These are phyloP conservation scores for Yamagishiella unicocca DNA, from an alignment of 139 green algal species.

Conservation along the genomic window DNA sequence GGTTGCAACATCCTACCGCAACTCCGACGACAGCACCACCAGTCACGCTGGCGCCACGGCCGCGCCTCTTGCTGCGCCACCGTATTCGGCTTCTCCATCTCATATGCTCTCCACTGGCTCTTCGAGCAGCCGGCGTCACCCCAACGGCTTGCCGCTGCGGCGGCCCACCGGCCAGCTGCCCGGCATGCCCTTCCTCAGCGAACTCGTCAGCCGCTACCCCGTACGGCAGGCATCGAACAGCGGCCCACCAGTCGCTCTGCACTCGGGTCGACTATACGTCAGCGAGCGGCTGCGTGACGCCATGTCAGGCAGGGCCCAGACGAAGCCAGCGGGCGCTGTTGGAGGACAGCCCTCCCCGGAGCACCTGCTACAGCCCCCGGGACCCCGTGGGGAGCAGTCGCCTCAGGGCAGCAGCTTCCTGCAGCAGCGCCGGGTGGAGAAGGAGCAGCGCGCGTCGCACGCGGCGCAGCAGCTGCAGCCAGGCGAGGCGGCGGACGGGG, in stretches of 20 bases:
- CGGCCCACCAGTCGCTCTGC: neutral
- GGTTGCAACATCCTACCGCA: too few species aligned
- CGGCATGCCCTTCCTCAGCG: neutral
- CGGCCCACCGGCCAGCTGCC: neutral
- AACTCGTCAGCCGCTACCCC: slow-evolving; percentile 17
- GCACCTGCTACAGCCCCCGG: too few species aligned
- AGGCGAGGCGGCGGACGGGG: neutral
- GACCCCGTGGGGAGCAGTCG: too few species aligned
- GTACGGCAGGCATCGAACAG: neutral
- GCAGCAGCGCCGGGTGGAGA: slow-evolving; percentile 3
- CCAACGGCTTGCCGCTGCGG: slow-evolving; percentile 14
- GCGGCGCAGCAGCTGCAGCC: neutral
- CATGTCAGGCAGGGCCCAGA: neutral
- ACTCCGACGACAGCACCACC: too few species aligned
- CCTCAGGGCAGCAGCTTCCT: neutral
- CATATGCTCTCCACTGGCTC: neutral
- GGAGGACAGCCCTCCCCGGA: too few species aligned
- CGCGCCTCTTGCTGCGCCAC: too few species aligned
- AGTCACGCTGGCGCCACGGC: too few species aligned
- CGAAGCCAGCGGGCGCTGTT: neutral
- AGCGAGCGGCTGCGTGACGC: slow-evolving; percentile 11
- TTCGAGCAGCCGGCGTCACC: neutral
- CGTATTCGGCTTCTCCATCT: too few species aligned
- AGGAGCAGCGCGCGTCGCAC: neutral
- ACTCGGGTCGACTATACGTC: neutral